phyloP scores from a whole-genome alignment of 2,329 filamentous ascomycete species.

The Ascochyta rabiei region DNA sequence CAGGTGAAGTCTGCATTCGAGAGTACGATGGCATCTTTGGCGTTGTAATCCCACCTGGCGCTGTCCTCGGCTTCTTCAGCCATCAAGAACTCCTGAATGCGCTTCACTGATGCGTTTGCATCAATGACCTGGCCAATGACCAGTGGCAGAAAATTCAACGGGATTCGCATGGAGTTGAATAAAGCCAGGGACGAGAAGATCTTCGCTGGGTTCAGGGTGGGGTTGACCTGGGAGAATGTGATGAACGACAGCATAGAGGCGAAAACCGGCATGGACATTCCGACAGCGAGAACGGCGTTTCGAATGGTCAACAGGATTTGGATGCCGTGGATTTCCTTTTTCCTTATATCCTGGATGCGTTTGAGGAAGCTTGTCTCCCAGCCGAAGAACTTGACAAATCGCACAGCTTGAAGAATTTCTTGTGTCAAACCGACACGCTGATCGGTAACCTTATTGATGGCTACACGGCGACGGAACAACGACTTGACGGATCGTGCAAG shows the following conservation, averaged over 20 bases:
- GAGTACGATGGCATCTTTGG: conserved; percentile 68
- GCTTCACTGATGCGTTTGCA: conserved; percentile 80
- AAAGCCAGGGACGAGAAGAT: conserved; percentile 93
- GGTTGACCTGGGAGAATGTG: conserved; percentile 70
- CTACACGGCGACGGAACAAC: conserved; percentile 74
- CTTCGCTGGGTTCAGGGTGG: conserved; percentile 72
- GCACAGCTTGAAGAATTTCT: conserved; percentile 87
- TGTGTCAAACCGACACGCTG: conserved; percentile 89
- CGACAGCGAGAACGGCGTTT: conserved; percentile 83
- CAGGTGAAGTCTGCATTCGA: conserved; percentile 81
- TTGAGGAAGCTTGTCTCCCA: conserved; percentile 90
- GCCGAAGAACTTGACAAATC: conserved; percentile 96
- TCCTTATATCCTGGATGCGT: conserved; percentile 74
- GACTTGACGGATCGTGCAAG: conserved; percentile 78
- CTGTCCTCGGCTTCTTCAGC: conserved; percentile 85
- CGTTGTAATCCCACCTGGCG: conserved; percentile 61
- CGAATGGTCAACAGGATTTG: conserved; percentile 82
- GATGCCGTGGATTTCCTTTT: conserved; percentile 79
- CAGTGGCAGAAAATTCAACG: conserved; percentile 85
- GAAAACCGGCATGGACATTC: conserved; percentile 87
- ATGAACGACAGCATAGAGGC: conserved; percentile 96
- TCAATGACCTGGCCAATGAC: conserved; percentile 90
- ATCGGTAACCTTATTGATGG: conserved; percentile 93
- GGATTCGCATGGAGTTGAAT: conserved; percentile 90
- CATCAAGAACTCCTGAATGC: conserved; percentile 86